Conservation (phyloP, 2,329 filamentous ascomycete species). For the Ceratocystis variospora region DNA sequence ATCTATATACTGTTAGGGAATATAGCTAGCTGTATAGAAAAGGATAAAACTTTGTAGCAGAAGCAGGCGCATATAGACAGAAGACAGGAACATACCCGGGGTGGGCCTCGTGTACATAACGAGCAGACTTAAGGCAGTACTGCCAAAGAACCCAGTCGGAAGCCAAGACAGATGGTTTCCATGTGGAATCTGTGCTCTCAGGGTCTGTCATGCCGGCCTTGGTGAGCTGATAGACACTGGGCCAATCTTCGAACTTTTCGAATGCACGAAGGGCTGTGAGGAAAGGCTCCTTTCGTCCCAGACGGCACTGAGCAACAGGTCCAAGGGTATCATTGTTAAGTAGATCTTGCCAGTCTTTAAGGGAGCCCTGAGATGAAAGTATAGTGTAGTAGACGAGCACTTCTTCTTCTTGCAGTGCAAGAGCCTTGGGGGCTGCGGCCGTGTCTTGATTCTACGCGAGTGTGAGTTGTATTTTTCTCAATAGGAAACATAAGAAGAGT, state of each 20-base stretch:
- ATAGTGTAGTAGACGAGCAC: conserved; percentile 37
- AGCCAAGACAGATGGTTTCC: conserved; percentile 31
- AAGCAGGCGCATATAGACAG: too few species aligned
- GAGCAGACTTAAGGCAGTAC: conserved; percentile 25
- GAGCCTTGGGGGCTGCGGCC: conserved; percentile 6
- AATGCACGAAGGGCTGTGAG: conserved; percentile 30
- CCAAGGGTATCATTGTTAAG: conserved; percentile 30
- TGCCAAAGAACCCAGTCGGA: conserved; percentile 32
- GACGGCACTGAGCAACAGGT: conserved; percentile 32
- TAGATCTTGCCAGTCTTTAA: conserved; percentile 31
- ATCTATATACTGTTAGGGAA: conserved; percentile 20
- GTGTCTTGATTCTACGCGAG: conserved; percentile 14
- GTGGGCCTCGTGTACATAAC: conserved; percentile 9
- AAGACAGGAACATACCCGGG: conserved; percentile 13
- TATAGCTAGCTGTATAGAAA: too few species aligned
- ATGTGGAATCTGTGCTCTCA: conserved; percentile 26
- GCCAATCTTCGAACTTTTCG: conserved; percentile 31
- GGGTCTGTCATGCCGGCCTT: conserved; percentile 30
- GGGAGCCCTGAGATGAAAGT: conserved; percentile 31
- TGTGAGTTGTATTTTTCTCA: neutral
- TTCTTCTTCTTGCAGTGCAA: conserved; percentile 32
- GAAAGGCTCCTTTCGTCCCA: conserved; percentile 36
- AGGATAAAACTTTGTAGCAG: too few species aligned
- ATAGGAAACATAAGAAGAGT: neutral
- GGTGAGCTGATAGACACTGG: conserved; percentile 32